Conservation (phyloP, 257 asterid genomes). For the Solanum ossicruentum region DNA sequence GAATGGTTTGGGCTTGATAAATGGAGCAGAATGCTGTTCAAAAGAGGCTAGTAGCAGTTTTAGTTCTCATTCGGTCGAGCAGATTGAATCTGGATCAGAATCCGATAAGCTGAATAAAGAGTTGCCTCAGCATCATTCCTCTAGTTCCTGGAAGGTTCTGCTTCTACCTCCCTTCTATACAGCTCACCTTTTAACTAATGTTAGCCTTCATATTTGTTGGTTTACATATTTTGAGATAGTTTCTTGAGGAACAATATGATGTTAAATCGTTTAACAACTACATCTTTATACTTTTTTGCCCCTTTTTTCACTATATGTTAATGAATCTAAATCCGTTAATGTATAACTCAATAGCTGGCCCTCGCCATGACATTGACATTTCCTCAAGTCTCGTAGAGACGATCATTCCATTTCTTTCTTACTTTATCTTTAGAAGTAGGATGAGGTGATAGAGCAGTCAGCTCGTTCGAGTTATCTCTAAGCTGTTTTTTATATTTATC, state of each 20-base stretch:
- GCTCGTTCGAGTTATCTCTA: not conserved
- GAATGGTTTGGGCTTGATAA: slow-evolving; percentile 12
- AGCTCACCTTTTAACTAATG: not conserved
- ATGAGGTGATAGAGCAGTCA: not conserved
- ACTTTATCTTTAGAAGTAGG: not conserved
- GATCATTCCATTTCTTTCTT: not conserved
- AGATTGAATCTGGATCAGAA: slow-evolving; percentile 26
- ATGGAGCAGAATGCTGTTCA: slow-evolving; percentile 22
- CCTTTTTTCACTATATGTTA: not conserved
- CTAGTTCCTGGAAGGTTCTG: slow-evolving; percentile 21
- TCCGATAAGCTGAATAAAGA: slow-evolving; percentile 28
- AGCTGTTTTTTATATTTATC: not conserved
- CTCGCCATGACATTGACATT: not conserved
- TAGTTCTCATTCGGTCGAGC: slow-evolving; percentile 49
- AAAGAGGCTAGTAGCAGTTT: slow-evolving; percentile 44
- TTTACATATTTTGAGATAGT: not conserved
- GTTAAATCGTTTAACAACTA: not conserved
- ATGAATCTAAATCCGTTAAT: not conserved
- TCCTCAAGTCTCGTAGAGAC: not conserved
- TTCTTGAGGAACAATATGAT: not conserved
- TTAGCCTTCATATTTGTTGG: not conserved
- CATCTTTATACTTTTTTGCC: not conserved
- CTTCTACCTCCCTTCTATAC: not conserved
- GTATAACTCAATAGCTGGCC: not conserved
- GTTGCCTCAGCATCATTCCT: slow-evolving; percentile 9